These are phyloP conservation scores for Tetrapyrgos nigripes DNA, from an alignment of 1,284 basidiomycete species.

Conservation along the genomic window DNA sequence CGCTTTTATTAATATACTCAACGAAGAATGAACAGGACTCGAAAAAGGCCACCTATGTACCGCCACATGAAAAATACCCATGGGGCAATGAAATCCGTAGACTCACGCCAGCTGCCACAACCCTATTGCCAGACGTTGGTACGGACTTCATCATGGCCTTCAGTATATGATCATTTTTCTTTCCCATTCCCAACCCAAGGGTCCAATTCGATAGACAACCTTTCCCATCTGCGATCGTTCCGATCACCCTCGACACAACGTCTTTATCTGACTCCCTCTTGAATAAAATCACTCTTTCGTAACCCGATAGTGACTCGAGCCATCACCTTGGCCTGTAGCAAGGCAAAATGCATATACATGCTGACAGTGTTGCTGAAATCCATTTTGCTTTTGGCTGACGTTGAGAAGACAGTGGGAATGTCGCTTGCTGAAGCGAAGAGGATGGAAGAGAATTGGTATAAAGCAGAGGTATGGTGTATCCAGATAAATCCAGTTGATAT, in stretches of 20 bases:
- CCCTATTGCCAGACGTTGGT: neutral
- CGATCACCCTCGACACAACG: too few relatives aligned
- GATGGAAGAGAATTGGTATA: neutral
- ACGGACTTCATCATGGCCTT: neutral
- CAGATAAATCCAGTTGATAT: neutral
- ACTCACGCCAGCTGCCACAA: neutral
- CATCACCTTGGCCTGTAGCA: neutral
- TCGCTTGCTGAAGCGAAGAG: neutral
- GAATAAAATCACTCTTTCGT: neutral
- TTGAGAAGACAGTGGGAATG: neutral
- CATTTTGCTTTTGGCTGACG: neutral
- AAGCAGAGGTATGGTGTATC: neutral
- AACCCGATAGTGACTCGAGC: neutral
- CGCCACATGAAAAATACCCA: neutral
- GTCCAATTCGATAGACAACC: too few relatives aligned
- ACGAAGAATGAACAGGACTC: too few relatives aligned
- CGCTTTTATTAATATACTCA: too few relatives aligned
- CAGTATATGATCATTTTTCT: too few relatives aligned
- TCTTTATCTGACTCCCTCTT: neutral
- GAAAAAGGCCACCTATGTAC: too few relatives aligned
- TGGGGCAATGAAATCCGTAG: neutral
- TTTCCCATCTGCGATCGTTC: too few relatives aligned
- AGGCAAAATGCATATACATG: neutral
- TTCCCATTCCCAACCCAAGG: too few relatives aligned
- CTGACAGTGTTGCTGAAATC: neutral